Base-by-base conservation (phyloP, 768 basidiomycete genomes). In the Collybia sordida region DNA sequence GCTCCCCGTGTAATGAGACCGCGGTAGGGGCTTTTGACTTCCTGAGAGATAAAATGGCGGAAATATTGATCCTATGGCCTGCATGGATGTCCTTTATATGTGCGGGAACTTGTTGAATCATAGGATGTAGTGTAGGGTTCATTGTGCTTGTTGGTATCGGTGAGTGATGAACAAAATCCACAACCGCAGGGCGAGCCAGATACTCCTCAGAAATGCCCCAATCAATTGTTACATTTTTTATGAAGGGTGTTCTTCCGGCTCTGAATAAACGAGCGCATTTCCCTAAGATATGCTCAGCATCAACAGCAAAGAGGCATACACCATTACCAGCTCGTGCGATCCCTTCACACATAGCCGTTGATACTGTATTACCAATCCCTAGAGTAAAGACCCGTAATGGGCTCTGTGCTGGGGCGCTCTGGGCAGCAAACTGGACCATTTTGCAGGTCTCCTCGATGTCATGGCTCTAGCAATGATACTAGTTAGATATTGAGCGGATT, bases 271-370 rank as follows among this genome's bases (percentile, higher is more conserved):
- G 64, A 1, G 77, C 68, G 43, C 77, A 78, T 58, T 82, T 83
- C 4, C 61, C 72, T 3, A 68, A 50, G 15, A 85, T 80, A 17
- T 68, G 66, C 45, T 80, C 80, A 8, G 70, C 61, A 3, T 70
- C 60, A 6, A 68, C 59, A 3, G 83, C 78, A 48, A 78, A 76
- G 0, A 81, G 62, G 43, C 61, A 75, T 22, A 70, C 65, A 14
- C 85, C 85, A 8, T 77, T 70, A 1, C 85, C 85, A 1, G 69
- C 70, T 15, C 67, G 61, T 0, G 85, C 82, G n/a, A 86, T 76
- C 3, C 72, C 63, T 52, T 80, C 72, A 55, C 80, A 81, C 55
- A 79, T 69, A 0, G 70, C 77, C 3, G 70, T 78, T 3, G 82
- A 83, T 2, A 77, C 73, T 0, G 53, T 55, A 19, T 65, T 43